Evolutionary conservation across 1,284 basidiomycete species (phyloP).

Genomic region (Cryptococcus sp.): DNA sequence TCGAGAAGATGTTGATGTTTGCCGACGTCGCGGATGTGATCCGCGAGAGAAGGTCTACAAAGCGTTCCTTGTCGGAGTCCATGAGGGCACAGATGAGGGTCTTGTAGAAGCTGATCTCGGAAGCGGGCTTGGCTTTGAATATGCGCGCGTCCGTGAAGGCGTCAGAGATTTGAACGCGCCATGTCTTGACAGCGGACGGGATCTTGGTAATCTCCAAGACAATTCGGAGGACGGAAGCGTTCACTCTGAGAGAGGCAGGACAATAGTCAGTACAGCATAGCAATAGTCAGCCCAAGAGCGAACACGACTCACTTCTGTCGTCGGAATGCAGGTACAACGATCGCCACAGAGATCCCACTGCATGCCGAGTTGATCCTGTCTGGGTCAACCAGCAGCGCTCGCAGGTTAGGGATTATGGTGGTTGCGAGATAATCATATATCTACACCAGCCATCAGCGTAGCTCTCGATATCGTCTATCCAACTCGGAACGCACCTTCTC

Average conservation of each 20-base stretch:
- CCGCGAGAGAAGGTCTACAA: conserved; percentile 75
- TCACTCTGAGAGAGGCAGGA: conserved; percentile 42
- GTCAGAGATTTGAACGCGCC: conserved; percentile 76
- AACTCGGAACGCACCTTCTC: conserved; percentile 12
- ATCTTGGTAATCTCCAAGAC: conserved; percentile 75
- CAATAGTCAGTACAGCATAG: background rate
- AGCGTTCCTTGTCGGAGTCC: conserved; percentile 79
- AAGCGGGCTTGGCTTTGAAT: conserved; percentile 63
- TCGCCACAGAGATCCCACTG: conserved; percentile 78
- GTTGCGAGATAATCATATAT: conserved; percentile 72
- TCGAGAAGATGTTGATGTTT: conserved; percentile 98
- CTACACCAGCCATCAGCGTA: conserved; percentile 36
- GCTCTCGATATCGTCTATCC: background rate
- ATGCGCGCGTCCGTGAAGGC: conserved; percentile 80
- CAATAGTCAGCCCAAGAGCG: too few species aligned
- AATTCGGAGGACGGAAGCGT: conserved; percentile 56
- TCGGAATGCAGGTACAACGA: conserved; percentile 70
- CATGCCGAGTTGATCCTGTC: conserved; percentile 78
- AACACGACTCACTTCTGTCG: conserved; percentile 28
- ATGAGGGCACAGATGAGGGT: conserved; percentile 75
- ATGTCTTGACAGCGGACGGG: conserved; percentile 74
- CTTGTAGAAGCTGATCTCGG: conserved; percentile 65
- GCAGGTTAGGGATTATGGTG: conserved; percentile 69
- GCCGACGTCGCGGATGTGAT: conserved; percentile 81
- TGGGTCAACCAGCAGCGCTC: conserved; percentile 75